Evolutionary conservation across 768 basidiomycete species (phyloP), one percentile per base, ranked within the genome.

Genomic region (Trichaptum fuscoviolaceum): DNA sequence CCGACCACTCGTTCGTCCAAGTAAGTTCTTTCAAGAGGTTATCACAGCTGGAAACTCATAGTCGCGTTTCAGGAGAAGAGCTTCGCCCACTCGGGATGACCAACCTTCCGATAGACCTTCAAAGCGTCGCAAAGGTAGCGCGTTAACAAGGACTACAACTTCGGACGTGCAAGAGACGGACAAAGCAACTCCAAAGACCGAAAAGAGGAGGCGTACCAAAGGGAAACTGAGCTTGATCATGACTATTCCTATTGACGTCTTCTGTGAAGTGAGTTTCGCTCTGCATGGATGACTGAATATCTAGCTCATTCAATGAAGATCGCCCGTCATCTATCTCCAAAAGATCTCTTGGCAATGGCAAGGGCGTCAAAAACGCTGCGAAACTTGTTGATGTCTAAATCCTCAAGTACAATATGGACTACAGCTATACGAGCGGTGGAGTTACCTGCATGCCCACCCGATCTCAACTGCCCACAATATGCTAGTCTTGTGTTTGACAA

Each of bases 191-290:
- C 30, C 30, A 30, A 30, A 30, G 30, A 30, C 30, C 30, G 8
- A 30, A 8, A 30, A 30, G 8, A 8, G 30, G 30, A 30, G 8
- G 8, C 30, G 2, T 30, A 30, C 8, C 8, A 30, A 30, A 30
- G 30, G 4, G 8, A 30, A 30, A 30, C 30, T 30, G 30, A 7
- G 7, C 25, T 9, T 58, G 7, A n/a, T 58, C 57, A n/a, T 58
- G 57, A 58, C 57, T n/a, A 58, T 58, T 7, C 57, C 57, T n/a
- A 9, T 58, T 26, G 57, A 58, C 57, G 57, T 58, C 57, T 58
- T 58, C 25, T 58, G 57, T 26, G 57, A 58, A 26, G 57, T 58
- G 25, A 26, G 25, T 26, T 9, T 58, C 57, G 2, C 4, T 30
- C 30, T 30, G 8, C 30, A 30, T 30, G 8, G 30, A 30, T 2